phyloP scores from a whole-genome alignment of 2,329 filamentous ascomycete genomes.

The Didymella exigua region DNA sequence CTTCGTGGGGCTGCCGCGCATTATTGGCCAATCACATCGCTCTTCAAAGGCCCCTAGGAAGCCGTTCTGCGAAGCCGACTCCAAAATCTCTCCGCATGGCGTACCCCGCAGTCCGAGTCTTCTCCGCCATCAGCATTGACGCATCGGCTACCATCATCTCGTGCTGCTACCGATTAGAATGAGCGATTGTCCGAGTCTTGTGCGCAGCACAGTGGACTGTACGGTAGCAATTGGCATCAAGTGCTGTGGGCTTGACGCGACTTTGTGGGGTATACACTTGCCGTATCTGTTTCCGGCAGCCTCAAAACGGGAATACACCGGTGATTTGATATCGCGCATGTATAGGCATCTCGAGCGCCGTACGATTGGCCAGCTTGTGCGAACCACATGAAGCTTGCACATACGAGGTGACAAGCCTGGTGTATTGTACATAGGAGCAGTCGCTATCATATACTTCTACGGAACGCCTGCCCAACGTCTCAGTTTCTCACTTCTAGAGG shows the following conservation, averaged over 20 bases:
- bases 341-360: conserved; percentile 3
- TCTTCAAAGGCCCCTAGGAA: conserved; percentile 12
- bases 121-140: conserved; percentile 11
- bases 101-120: conserved; percentile 31
- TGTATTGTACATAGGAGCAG: background rate
- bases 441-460: background rate
- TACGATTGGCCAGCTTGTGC: background rate
- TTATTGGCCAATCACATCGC: conserved; percentile 23
- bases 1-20: conserved; percentile 5
- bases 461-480: background rate
- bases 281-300: conserved; percentile 8
- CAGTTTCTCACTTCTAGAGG: background rate
- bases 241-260: background rate
- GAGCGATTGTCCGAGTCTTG: conserved; percentile 14
- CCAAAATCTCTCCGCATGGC: conserved; percentile 19
- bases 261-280: conserved; percentile 2
- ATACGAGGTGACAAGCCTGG: background rate
- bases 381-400: background rate
- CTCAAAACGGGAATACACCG: conserved; percentile 1
- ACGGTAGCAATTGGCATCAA: background rate
- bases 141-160: conserved; percentile 4
- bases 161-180: conserved; percentile 11
- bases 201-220: background rate
- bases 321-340: conserved; percentile 1
- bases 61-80: conserved; percentile 30